A percentile compares a stretch with the other conserved stretches of the same genome.
phyloP scores from a whole-genome alignment of 108 stramenopile genomes.

The Skeletonema grethae region DNA sequence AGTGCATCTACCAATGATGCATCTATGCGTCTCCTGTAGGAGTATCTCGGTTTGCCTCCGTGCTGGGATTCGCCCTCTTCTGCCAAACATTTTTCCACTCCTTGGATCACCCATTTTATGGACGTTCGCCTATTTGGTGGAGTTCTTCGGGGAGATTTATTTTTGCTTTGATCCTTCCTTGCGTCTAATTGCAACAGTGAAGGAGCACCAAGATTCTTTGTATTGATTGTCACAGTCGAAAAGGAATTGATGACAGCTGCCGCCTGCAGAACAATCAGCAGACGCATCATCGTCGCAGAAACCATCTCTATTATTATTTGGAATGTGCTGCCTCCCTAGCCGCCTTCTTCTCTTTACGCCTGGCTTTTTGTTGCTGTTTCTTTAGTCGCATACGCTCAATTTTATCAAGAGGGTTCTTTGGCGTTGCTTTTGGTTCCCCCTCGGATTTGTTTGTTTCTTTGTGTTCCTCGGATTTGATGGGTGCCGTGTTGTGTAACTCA shows the following conservation, averaged over 20 bases:
- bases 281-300: neutral
- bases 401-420: slow-evolving; percentile 9
- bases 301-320: neutral
- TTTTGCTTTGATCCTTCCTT: neutral
- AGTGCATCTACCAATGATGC: slow-evolving; percentile 43
- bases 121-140: slow-evolving; percentile 42
- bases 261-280: neutral
- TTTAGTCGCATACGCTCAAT: slow-evolving; percentile 38
- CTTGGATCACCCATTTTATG: slow-evolving; percentile 41
- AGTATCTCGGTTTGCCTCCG: slow-evolving; percentile 6
- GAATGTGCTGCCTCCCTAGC: slow-evolving; percentile 13
- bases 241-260: neutral
- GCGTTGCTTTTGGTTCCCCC: slow-evolving; percentile 1
- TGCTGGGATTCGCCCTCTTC: slow-evolving; percentile 19
- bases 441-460: neutral
- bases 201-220: neutral
- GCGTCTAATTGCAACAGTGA: neutral
- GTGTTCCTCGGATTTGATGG: slow-evolving; percentile 2
- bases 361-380: slow-evolving; percentile 32
- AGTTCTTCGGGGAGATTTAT: slow-evolving; percentile 8
- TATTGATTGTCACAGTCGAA: neutral
- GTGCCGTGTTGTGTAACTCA: neutral
- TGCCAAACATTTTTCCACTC: slow-evolving; percentile 42
- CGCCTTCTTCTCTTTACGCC: slow-evolving; percentile 31
- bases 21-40: slow-evolving; percentile 34